Base-by-base conservation (phyloP, 345 rosid genomes). In the Aurinia saxatilis region DNA sequence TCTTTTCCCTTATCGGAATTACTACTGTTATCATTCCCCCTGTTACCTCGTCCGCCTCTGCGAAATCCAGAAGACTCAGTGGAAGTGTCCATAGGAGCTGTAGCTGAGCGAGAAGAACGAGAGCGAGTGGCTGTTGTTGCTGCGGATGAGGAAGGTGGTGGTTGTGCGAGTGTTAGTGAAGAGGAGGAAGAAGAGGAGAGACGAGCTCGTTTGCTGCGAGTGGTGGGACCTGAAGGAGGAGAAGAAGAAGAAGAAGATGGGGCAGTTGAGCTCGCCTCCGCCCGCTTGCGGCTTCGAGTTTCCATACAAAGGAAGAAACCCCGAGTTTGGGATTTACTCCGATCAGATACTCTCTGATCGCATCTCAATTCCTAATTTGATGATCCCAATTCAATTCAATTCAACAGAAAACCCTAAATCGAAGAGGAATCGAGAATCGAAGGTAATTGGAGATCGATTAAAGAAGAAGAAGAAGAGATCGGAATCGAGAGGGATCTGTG, bases 261-360 rank as follows among this genome's bases (percentile, higher is more conserved):
- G 87, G 96, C 90, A 78, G 96, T 62, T 84, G 96, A 95, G 93
- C 98, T 79, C 80, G 95, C 97, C 99, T 95, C 97, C 96, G 96
- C 99, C 95, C 99, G 89, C 91, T 95, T 95, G 81, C 99, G 96
- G 93, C 99, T 88, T 61, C 99, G 95, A 84, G 97, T 95, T 95
- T 95, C 99, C 99, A 90, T 95, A 95, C 99, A 95, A 86, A 44
- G 86, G 72, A 86, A 53, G 68, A 73, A 78, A 73, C 80, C 75
- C 76, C 74, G 51, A 77, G 57, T 67, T 52, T 73, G 64, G 23
- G 72, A 70, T 35, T 57, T 42, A 73, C 29, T 52, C 36, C 72
- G 73, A 81, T 79, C 82, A 80, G 76, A 78, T 76, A 48, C 67
- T 66, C 53, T 76, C 75, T 76, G 91, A 87, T 81, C 51, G 80